phyloP scores from a whole-genome alignment of 1,284 basidiomycete species.

The Papiliotrema terrestris region DNA sequence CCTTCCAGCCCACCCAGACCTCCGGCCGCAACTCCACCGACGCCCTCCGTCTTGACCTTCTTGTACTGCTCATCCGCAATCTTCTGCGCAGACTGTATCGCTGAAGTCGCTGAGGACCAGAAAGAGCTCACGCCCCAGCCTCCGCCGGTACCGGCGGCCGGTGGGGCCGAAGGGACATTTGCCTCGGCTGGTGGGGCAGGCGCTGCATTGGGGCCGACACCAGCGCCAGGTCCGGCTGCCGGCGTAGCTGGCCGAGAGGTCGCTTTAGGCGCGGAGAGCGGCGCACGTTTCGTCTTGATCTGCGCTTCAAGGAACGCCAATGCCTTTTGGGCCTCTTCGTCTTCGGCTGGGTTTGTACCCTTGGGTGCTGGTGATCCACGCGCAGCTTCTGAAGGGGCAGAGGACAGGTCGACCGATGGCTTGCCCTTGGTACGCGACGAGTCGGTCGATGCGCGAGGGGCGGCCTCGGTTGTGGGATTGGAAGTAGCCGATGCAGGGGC shows the following conservation, averaged over 20 bases:
- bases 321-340: constrained; percentile 52
- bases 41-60: constrained; percentile 59
- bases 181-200: constrained; percentile 3
- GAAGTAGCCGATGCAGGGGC: constrained; percentile 14
- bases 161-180: background rate
- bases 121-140: constrained; percentile 58
- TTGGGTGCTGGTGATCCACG: constrained; percentile 14
- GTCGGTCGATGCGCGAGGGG: constrained; percentile 23
- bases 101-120: constrained; percentile 79
- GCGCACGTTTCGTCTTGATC: constrained; percentile 71
- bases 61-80: constrained; percentile 85
- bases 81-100: constrained; percentile 77
- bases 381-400: background rate
- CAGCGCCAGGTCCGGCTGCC: constrained; percentile 2
- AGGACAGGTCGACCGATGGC: background rate
- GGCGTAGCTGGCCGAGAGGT: constrained; percentile 26
- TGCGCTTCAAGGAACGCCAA: constrained; percentile 85
- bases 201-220: constrained; percentile 7
- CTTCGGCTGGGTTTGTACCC: constrained; percentile 67
- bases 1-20: constrained; percentile 16
- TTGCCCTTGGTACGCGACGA: constrained; percentile 1
- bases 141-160: constrained; percentile 8
- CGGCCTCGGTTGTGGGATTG: constrained; percentile 6
- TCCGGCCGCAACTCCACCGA: constrained; percentile 3
- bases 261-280: constrained; percentile 27